Evolutionary conservation across 768 basidiomycete genomes (phyloP).

Genomic region (Chalciporus chontae): DNA sequence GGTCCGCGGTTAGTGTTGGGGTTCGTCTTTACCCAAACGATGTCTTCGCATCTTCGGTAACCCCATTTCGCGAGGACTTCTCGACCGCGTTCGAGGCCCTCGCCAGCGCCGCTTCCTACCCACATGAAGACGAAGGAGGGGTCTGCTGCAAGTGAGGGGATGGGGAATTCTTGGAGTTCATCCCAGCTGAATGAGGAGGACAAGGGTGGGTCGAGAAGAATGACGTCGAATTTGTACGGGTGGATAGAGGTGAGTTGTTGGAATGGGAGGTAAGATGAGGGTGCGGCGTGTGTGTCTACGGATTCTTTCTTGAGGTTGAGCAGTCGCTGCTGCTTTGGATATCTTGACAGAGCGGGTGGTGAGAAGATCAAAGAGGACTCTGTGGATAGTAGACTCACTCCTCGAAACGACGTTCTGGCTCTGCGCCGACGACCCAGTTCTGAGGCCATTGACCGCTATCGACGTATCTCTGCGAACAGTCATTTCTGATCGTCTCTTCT

Average conservation of each 20-base stretch:
- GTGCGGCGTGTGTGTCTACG: slow-evolving; percentile 64
- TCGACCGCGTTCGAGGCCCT: slow-evolving; percentile 87
- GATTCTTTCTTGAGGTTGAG: slow-evolving; percentile 79
- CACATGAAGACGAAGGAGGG: slow-evolving; percentile 94
- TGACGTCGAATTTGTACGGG: slow-evolving; percentile 81
- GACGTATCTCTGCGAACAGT: slow-evolving; percentile 89
- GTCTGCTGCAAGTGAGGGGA: slow-evolving; percentile 81
- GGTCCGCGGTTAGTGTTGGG: slow-evolving; percentile 65
- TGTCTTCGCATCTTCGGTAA: slow-evolving; percentile 91
- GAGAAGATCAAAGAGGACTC: background rate
- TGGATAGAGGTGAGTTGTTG: slow-evolving; percentile 53
- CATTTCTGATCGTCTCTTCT: slow-evolving; percentile 95
- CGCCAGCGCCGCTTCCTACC: slow-evolving; percentile 89
- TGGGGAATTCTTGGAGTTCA: slow-evolving; percentile 74
- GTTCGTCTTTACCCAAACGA: slow-evolving; percentile 98
- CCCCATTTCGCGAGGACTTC: slow-evolving; percentile 94
- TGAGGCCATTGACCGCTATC: slow-evolving; percentile 92
- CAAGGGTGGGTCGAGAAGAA: slow-evolving; percentile 88
- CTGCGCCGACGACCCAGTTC: slow-evolving; percentile 88
- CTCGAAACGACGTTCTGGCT: slow-evolving; percentile 84
- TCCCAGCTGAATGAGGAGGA: slow-evolving; percentile 86
- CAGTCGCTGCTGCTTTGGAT: slow-evolving; percentile 89
- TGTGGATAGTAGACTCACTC: slow-evolving; percentile 64
- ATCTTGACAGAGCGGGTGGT: slow-evolving; percentile 44
- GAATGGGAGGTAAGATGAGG: slow-evolving; percentile 69